Percentiles rank a stretch among this genome's conserved stretches.
Evolutionary conservation across 78 protist species (phyloP).

Genomic region (Thecamonas trahens): DNA sequence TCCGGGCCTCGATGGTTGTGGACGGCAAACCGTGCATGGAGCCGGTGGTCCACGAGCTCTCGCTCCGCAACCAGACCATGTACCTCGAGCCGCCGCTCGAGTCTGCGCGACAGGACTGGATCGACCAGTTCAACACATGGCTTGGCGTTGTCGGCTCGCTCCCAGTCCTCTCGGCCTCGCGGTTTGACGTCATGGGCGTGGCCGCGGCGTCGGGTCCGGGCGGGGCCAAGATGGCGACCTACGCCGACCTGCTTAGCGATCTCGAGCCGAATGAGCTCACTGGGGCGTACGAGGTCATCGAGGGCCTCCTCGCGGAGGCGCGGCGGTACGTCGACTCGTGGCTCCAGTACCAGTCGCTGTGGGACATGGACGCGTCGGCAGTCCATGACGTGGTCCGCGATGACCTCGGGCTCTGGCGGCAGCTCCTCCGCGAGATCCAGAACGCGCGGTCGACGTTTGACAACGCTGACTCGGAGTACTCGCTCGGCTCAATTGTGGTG

Average conservation of each 20-base stretch:
- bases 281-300: constrained; percentile 49
- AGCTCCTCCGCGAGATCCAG: constrained; percentile 17
- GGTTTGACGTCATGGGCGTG: constrained; percentile 6
- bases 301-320: constrained; percentile 30
- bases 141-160: constrained; percentile 41
- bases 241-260: background rate
- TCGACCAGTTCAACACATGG: constrained; percentile 47
- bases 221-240: background rate
- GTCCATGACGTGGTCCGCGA: constrained; percentile 61
- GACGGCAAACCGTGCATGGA: no score
- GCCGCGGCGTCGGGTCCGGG: background rate
- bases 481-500: constrained; percentile 61
- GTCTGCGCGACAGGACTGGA: constrained; percentile 57
- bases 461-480: constrained; percentile 35
- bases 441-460: constrained; percentile 73
- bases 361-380: constrained; percentile 75
- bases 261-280: constrained; percentile 15
- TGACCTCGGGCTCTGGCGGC: constrained; percentile 69
- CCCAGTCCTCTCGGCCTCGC: constrained; percentile 46
- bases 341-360: constrained; percentile 90
- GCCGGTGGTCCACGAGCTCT: constrained; percentile 40
- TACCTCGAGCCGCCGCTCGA: constrained; percentile 75
- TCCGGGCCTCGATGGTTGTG: no score
- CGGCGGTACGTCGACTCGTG: constrained; percentile 57
- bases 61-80: constrained; percentile 59